Conservation (phyloP, 2,329 filamentous ascomycete species). For the Colletotrichum plurivorum region DNA sequence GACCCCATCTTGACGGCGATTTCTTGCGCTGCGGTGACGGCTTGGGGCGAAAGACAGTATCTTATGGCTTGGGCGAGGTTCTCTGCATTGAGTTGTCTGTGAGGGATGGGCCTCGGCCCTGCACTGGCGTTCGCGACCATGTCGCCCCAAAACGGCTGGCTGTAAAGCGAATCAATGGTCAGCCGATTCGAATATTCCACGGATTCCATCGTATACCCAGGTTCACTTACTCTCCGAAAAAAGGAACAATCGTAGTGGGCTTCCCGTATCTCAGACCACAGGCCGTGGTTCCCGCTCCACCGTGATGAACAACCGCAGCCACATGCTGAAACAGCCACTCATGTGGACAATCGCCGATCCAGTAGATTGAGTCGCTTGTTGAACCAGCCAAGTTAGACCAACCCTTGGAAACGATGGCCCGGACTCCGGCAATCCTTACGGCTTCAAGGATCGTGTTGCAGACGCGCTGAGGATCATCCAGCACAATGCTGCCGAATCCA, state of each 20-base stretch:
- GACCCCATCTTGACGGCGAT: constrained; percentile 18
- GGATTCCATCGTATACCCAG: no score
- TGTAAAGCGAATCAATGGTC: constrained; percentile 1
- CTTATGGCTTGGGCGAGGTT: constrained; percentile 53
- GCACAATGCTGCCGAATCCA: constrained; percentile 70
- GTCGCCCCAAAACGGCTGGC: constrained; percentile 57
- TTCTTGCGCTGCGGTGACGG: neutral
- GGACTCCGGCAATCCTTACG: constrained; percentile 58
- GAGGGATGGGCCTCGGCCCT: constrained; percentile 53
- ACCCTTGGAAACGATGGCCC: constrained; percentile 62
- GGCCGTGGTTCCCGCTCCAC: constrained; percentile 29
- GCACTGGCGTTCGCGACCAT: constrained; percentile 57
- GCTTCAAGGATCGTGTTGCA: constrained; percentile 63
- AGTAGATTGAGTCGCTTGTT: constrained; percentile 52
- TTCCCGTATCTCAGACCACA: constrained; percentile 27
- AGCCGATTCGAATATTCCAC: neutral
- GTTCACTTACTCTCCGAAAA: constrained; percentile 29
- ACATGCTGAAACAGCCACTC: constrained; percentile 30
- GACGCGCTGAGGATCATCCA: constrained; percentile 62
- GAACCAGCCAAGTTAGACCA: constrained; percentile 25
- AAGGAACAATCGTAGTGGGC: constrained; percentile 23
- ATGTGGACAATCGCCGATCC: constrained; percentile 30
- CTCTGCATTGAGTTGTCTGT: constrained; percentile 50
- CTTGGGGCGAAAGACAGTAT: constrained; percentile 48
- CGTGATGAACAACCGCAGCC: constrained; percentile 27